These are phyloP conservation scores for Tricharina praecox DNA, from an alignment of 495 filamentous ascomycete genomes.

Conservation along the genomic window DNA sequence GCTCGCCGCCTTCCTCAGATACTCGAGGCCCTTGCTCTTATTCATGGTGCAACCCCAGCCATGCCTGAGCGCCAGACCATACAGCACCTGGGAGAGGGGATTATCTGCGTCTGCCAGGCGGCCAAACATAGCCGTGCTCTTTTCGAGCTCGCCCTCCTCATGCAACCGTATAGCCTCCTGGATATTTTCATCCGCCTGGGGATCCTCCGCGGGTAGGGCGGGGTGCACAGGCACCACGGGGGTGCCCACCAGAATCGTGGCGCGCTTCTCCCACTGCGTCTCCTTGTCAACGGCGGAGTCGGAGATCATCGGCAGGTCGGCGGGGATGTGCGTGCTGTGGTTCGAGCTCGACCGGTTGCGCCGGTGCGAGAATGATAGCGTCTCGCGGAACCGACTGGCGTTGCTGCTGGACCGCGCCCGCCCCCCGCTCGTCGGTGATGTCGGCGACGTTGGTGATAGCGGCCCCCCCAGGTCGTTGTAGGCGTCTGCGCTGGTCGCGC, in stretches of 20 bases:
- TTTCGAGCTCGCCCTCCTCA: slow-evolving; percentile 45
- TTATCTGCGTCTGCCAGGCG: slow-evolving; percentile 79
- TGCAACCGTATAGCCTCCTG: slow-evolving; percentile 93
- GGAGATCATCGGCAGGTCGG: slow-evolving; percentile 42
- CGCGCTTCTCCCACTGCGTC: slow-evolving; percentile 69
- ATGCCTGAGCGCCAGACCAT: slow-evolving; percentile 83
- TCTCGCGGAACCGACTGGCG: slow-evolving; percentile 14
- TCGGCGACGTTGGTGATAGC: slow-evolving; percentile 30
- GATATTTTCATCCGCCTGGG: slow-evolving; percentile 43
- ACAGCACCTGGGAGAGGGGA: slow-evolving; percentile 87
- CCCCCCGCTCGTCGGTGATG: too few species aligned
- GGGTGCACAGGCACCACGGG: slow-evolving; percentile 29
- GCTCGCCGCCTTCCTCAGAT: slow-evolving; percentile 74
- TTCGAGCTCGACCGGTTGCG: slow-evolving; percentile 40
- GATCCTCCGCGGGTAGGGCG: neutral
- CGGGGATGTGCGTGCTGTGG: slow-evolving; percentile 63
- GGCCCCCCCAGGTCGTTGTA: too few species aligned
- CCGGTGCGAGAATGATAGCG: slow-evolving; percentile 10
- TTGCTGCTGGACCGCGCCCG: too few species aligned
- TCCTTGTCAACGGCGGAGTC: slow-evolving; percentile 29
- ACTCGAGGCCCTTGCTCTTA: slow-evolving; percentile 55
- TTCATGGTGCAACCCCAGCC: slow-evolving; percentile 77
- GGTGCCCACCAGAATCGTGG: slow-evolving; percentile 60
- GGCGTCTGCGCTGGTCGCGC: too few species aligned
- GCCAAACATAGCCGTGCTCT: slow-evolving; percentile 73